These are phyloP conservation scores for Peronosclerospora sorghi DNA, from an alignment of 352 stramenopile species.

Conservation along the genomic window DNA sequence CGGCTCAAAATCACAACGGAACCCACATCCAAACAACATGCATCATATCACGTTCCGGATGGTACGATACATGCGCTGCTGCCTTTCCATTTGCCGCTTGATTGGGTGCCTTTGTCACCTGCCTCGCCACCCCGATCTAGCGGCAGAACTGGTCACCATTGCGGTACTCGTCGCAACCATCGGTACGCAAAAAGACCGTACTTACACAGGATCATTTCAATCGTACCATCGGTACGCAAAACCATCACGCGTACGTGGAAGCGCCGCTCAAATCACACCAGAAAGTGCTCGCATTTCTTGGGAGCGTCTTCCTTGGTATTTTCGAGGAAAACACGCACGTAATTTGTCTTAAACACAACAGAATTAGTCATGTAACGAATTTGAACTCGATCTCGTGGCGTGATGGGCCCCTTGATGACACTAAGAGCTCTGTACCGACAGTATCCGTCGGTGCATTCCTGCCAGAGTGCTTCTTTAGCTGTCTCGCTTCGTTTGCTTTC, in stretches of 20 bases:
- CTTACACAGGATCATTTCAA: too few species aligned
- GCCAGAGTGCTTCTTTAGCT: too few species aligned
- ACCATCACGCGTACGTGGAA: slow-evolving; percentile 6
- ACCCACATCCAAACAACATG: slow-evolving; percentile 16
- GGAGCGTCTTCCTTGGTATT: background rate
- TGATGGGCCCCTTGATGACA: too few species aligned
- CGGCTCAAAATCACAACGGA: slow-evolving; percentile 11
- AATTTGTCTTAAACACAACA: background rate
- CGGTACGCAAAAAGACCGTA: too few species aligned
- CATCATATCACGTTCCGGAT: slow-evolving; percentile 21
- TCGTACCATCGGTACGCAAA: slow-evolving; percentile 9
- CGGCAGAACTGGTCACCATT: slow-evolving; percentile 20
- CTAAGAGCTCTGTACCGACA: too few species aligned
- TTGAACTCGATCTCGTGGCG: too few species aligned
- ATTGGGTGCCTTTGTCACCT: slow-evolving; percentile 6
- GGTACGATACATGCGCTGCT: slow-evolving; percentile 18
- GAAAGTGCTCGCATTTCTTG: slow-evolving; percentile 4
- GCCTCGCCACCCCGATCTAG: slow-evolving; percentile 6
- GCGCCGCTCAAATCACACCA: slow-evolving; percentile 5
- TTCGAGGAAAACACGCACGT: background rate
- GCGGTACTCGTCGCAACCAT: slow-evolving; percentile 16
- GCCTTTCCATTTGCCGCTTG: slow-evolving; percentile 19
- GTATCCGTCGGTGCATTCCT: too few species aligned
- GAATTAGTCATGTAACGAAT: background rate
- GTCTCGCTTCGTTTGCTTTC: too few species aligned